Conservation (phyloP, 805 yeast species). For the Saccharomycopsis malanga region DNA sequence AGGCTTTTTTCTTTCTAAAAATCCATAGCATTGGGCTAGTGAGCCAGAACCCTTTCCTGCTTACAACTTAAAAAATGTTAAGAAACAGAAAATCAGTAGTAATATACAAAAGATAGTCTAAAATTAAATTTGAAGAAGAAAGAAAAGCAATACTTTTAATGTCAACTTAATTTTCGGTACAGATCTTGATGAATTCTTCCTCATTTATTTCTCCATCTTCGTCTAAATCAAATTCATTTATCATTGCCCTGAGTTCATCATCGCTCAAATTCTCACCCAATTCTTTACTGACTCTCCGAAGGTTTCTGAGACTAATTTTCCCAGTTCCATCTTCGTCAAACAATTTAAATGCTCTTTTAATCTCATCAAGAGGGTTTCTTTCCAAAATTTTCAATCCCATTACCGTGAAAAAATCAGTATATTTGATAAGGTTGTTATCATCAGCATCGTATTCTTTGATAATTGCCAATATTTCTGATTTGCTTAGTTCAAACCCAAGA, state of each 20-base stretch:
- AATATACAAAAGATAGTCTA: too few relatives aligned
- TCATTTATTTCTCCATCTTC: constrained; percentile 93
- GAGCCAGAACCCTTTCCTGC: too few relatives aligned
- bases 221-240: constrained; percentile 92
- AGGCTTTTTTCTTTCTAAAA: too few relatives aligned
- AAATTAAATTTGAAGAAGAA: too few relatives aligned
- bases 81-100: too few relatives aligned
- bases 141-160: too few relatives aligned
- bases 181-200: constrained; percentile 83
- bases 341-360: constrained; percentile 77
- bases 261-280: constrained; percentile 88
- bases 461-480: constrained; percentile 66
- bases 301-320: constrained; percentile 69
- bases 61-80: too few relatives aligned
- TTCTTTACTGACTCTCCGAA: constrained; percentile 86
- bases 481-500: constrained; percentile 77
- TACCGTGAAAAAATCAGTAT: constrained; percentile 73
- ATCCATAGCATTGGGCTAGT: too few relatives aligned
- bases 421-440: constrained; percentile 62
- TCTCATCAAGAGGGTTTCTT: constrained; percentile 90
- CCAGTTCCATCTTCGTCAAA: constrained; percentile 90
- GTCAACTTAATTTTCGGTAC: constrained; percentile 59
- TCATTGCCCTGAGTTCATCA: constrained; percentile 93
- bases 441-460: constrained; percentile 79
- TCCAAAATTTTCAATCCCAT: constrained; percentile 77